phyloP scores from a whole-genome alignment of 805 yeast species.

The Zygoascus bituminiphila region DNA sequence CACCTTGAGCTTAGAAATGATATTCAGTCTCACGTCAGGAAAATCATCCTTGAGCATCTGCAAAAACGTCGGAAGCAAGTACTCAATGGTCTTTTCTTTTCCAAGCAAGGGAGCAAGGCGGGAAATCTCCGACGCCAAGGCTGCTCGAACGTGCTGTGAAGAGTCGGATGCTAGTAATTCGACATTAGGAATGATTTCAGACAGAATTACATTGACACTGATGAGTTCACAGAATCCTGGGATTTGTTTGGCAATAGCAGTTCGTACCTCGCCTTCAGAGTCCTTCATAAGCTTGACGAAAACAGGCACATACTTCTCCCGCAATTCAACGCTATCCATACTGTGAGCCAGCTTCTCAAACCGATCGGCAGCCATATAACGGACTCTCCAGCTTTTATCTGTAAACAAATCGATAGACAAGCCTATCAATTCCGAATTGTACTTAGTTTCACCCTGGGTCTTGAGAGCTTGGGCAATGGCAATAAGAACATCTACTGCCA shows the following conservation, averaged over 20 bases:
- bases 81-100: slow-evolving; percentile 73
- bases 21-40: slow-evolving; percentile 92
- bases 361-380: slow-evolving; percentile 96
- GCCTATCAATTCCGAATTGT: slow-evolving; percentile 24
- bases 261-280: slow-evolving; percentile 93
- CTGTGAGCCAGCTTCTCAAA: slow-evolving; percentile 65
- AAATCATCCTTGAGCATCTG: slow-evolving; percentile 94
- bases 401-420: slow-evolving; percentile 61
- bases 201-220: slow-evolving; percentile 44
- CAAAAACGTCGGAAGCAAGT: slow-evolving; percentile 77
- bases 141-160: slow-evolving; percentile 87
- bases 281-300: slow-evolving; percentile 77
- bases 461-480: slow-evolving; percentile 47
- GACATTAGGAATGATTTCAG: slow-evolving; percentile 73
- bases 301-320: slow-evolving; percentile 54
- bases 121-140: slow-evolving; percentile 82
- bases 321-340: slow-evolving; percentile 49
- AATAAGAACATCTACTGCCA: slow-evolving; percentile 80
- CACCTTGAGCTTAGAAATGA: slow-evolving; percentile 81
- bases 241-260: slow-evolving; percentile 85
- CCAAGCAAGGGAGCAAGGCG: slow-evolving; percentile 80
- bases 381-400: slow-evolving; percentile 96
- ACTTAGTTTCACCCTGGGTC: slow-evolving; percentile 15
- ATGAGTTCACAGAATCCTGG: slow-evolving; percentile 41
- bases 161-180: slow-evolving; percentile 81